Base-by-base conservation (phyloP, 352 stramenopile genomes). In the Chrysophaeum taylorii region DNA sequence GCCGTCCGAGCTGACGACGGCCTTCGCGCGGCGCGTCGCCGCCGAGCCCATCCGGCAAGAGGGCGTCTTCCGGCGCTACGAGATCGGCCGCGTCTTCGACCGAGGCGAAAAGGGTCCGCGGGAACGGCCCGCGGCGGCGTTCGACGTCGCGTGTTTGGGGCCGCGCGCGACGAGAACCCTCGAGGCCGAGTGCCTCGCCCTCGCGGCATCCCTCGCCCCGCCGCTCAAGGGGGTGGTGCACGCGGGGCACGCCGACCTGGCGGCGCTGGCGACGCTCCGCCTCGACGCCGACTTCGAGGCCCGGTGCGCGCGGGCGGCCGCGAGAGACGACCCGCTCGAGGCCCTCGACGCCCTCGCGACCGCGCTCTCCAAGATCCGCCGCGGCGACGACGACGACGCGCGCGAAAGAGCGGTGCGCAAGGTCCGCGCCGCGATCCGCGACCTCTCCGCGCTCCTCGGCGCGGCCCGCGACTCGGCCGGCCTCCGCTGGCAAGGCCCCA, bases 21-120 rank as follows among this genome's bases (percentile, higher is more conserved):
- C 7, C 52, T 38, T 63, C 52, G 52, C 52, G 52, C 52, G 52
- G 29, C 52, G 29, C 52, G 52, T 63, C 52, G 52, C 52, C 5
- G 27, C 27, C 52, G 15, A 9, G 9, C 27, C n/a, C 9, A 25
- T 63, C 27, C 27, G 12, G 50, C 50, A 39, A 25, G 21, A 31
- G 9, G 52, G 25, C 7, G 33, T 31, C 52, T 63, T 25, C 52
- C 25, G 33, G 9, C 52, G n/a, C 27, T 63, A 39, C 23, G 52
- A 9, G 5, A 15, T 9, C 7, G 52, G 27, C 52, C 4, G 23
- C 27, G 52, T 63, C 25, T 63, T 63, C 48, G 48, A 18, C 18
- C 48, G 18, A 4, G 25, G 18, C 18, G 48, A 18, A 7, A 4
- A 7, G 5, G 48, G 48, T 9, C 48, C 48, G 18, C 48, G 25